phyloP scores from a whole-genome alignment of 495 filamentous ascomycete genomes.

The Evansstolkia leycettana region DNA sequence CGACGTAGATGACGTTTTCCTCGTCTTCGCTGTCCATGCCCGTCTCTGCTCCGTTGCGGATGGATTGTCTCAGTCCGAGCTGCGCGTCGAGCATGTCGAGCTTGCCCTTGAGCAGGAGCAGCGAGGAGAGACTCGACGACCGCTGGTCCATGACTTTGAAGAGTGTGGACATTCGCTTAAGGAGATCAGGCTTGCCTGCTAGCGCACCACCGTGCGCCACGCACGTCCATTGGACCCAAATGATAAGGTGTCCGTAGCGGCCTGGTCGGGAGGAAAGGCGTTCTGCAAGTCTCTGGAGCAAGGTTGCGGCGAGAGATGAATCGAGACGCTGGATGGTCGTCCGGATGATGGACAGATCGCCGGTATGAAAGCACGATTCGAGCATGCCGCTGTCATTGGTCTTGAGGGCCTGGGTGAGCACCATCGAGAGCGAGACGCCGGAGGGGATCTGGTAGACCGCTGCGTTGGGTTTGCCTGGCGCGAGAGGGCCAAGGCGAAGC shows the following conservation, averaged over 20 bases:
- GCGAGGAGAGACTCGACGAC: conserved; percentile 64
- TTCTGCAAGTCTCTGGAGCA: conserved; percentile 76
- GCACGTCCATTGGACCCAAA: conserved; percentile 95
- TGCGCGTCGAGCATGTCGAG: conserved; percentile 85
- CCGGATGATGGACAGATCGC: conserved; percentile 61
- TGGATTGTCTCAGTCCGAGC: conserved; percentile 58
- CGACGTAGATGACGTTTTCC: conserved; percentile 75
- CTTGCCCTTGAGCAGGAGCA: conserved; percentile 84
- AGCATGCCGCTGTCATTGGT: conserved; percentile 82
- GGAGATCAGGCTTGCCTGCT: conserved; percentile 64
- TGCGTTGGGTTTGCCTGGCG: conserved; percentile 25
- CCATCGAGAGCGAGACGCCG: conserved; percentile 74
- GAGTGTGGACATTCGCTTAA: conserved; percentile 63
- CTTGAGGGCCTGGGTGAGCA: conserved; percentile 81
- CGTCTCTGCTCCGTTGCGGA: conserved; percentile 36
- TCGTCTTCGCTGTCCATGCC: conserved; percentile 53
- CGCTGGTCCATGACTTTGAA: conserved; percentile 77
- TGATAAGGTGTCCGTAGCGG: conserved; percentile 79
- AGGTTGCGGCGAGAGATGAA: conserved; percentile 60
- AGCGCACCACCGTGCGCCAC: conserved; percentile 88
- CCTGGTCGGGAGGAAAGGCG: conserved; percentile 79
- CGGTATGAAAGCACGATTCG: conserved; percentile 79
- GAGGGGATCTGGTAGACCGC: conserved; percentile 46
- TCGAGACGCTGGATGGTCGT: conserved; percentile 83
- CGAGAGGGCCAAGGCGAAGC: conserved; percentile 24